A percentile compares a stretch with the other conserved stretches of the same genome.
Conservation (phyloP, 192 early-diverging fungal species). For the Ramicandelaber brevisporus region DNA sequence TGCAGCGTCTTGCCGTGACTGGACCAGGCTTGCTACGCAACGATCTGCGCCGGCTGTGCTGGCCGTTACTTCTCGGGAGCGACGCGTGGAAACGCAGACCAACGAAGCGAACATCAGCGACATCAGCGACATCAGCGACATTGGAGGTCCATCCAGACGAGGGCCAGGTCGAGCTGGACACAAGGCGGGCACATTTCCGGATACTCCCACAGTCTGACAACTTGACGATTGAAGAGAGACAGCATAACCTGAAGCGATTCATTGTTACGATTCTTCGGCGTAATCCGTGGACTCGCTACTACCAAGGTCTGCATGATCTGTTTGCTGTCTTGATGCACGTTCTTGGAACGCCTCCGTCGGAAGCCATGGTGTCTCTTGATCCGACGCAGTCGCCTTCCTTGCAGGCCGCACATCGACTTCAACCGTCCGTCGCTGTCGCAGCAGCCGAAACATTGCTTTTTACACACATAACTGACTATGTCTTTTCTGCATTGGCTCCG, state of each 20-base stretch:
- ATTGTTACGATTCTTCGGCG: slow-evolving; percentile 20
- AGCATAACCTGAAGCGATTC: slow-evolving; percentile 17
- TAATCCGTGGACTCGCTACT: slow-evolving; percentile 37
- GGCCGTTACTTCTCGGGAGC: slow-evolving; percentile 17
- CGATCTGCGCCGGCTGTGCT: slow-evolving; percentile 7
- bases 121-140: slow-evolving; percentile 5
- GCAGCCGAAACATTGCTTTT: not conserved
- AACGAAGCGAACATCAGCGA: slow-evolving; percentile 13
- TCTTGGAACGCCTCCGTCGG: slow-evolving; percentile 1
- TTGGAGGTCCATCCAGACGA: slow-evolving; percentile 9
- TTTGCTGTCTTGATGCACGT: slow-evolving; percentile 4
- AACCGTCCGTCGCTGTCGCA: not conserved
- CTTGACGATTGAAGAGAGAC: slow-evolving; percentile 13
- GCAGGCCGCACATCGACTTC: not conserved
- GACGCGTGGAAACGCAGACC: too few relatives aligned
- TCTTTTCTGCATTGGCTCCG: slow-evolving; percentile 16
- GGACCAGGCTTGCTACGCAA: slow-evolving; percentile 10
- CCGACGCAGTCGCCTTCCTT: too few relatives aligned
- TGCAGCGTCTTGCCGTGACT: slow-evolving; percentile 11
- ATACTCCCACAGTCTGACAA: slow-evolving; percentile 6
- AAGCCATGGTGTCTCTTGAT: slow-evolving; percentile 17
- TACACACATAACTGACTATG: slow-evolving; percentile 5
- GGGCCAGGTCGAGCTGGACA: slow-evolving; percentile 12
- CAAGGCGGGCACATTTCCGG: slow-evolving; percentile 8
- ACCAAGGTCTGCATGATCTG: slow-evolving; percentile 31